Percentiles rank a stretch among this genome's conserved stretches.
These are phyloP conservation scores for Brasenia schreberi DNA, from an alignment of 164 flowering plant species.

Conservation along the genomic window DNA sequence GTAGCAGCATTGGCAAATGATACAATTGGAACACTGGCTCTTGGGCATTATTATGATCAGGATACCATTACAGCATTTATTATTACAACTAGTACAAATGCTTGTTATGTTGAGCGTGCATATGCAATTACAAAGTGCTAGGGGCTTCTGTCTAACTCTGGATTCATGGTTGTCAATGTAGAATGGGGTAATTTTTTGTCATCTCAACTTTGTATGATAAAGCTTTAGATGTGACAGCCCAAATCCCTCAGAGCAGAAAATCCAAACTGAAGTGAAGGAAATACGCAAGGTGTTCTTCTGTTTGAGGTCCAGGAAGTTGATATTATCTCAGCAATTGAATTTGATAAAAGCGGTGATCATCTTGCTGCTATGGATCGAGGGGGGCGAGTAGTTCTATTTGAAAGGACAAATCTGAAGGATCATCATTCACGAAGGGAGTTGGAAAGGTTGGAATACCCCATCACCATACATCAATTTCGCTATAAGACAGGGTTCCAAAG, in stretches of 20 bases:
- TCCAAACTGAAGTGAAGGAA: too few relatives aligned
- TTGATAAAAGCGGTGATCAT: conserved; percentile 89
- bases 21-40: conserved; percentile 88
- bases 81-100: conserved; percentile 92
- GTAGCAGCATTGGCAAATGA: conserved; percentile 79
- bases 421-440: conserved; percentile 47
- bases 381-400: conserved; percentile 93
- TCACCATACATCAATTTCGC: conserved; percentile 82
- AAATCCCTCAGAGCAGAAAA: conserved; percentile 58
- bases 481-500: conserved; percentile 98
- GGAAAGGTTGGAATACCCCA: conserved; percentile 60
- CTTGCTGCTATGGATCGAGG: conserved; percentile 99
- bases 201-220: conserved; percentile 74
- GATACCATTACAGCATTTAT: conserved; percentile 93
- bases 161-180: conserved; percentile 81
- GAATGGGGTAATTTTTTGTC: conserved; percentile 99
- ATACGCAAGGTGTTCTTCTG: too few relatives aligned
- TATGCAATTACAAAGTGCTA: conserved; percentile 86
- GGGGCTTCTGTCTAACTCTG: conserved; percentile 66
- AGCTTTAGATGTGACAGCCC: conserved; percentile 79
- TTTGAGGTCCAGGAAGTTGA: conserved; percentile 34
- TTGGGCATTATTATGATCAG: conserved; percentile 75
- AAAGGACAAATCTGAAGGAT: conserved; percentile 81
- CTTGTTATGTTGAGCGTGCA: conserved; percentile 78
- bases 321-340: conserved; percentile 92